A percentile compares a stretch with the other conserved stretches of the same genome.
Evolutionary conservation across 495 filamentous ascomycete species (phyloP).

Genomic region (Hypoxylon lenormandii): DNA sequence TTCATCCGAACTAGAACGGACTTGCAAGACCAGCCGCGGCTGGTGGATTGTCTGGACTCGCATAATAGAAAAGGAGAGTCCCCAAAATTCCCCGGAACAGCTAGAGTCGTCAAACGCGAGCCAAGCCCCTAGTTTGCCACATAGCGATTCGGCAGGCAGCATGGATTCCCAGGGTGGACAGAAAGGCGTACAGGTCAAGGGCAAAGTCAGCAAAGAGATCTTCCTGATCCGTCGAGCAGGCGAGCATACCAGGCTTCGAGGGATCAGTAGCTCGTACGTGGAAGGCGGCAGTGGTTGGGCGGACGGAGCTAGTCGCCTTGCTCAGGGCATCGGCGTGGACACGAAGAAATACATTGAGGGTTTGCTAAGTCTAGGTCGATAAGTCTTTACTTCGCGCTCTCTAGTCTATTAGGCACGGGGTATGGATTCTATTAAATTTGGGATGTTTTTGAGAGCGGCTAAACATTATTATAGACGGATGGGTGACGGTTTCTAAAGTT

Average conservation of each 20-base stretch:
- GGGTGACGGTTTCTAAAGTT: too few relatives aligned
- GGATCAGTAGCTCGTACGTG: slow-evolving; percentile 55
- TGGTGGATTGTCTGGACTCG: slow-evolving; percentile 98
- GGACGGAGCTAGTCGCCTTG: slow-evolving; percentile 73
- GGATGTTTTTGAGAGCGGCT: too few relatives aligned
- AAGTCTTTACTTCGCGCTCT: slow-evolving; percentile 29
- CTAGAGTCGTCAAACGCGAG: slow-evolving; percentile 39
- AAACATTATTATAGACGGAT: too few relatives aligned
- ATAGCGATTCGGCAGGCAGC: slow-evolving; percentile 39
- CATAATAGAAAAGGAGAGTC: slow-evolving; percentile 62
- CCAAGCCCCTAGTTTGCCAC: slow-evolving; percentile 32
- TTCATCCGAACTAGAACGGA: slow-evolving; percentile 78
- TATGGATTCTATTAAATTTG: too few relatives aligned
- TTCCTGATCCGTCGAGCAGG: slow-evolving; percentile 83
- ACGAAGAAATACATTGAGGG: slow-evolving; percentile 86
- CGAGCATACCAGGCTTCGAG: slow-evolving; percentile 63
- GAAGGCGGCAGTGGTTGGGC: slow-evolving; percentile 61
- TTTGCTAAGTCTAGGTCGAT: slow-evolving; percentile 79
- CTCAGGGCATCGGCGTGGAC: slow-evolving; percentile 90
- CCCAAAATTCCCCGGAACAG: slow-evolving; percentile 7
- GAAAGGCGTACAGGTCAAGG: slow-evolving; percentile 1
- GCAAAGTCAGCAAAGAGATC: slow-evolving; percentile 71
- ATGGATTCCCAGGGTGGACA: slow-evolving; percentile 43
- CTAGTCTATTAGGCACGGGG: not conserved
- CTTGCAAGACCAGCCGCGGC: slow-evolving; percentile 86